Conservation (phyloP, 2,329 filamentous ascomycete genomes). For the Daldinia sp. region DNA sequence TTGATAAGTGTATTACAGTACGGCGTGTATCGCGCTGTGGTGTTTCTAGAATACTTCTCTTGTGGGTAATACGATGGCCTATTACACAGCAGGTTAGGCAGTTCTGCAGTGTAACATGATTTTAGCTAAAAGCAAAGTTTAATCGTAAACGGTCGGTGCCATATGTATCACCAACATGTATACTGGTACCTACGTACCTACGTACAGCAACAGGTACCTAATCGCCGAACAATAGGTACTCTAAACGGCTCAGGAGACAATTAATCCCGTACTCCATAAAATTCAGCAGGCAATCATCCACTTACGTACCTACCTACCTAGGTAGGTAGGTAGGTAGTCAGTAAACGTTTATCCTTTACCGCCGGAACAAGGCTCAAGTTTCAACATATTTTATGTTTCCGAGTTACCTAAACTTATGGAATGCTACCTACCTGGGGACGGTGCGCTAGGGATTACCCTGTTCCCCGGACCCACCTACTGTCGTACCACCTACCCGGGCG, state of each 20-base stretch:
- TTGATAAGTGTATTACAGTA: not conserved
- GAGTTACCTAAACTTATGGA: not conserved
- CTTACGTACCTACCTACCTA: not conserved
- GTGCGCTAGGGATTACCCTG: too few species aligned
- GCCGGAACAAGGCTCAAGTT: not conserved
- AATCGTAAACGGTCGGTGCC: not conserved
- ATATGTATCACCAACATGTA: not conserved
- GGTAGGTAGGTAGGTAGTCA: not conserved
- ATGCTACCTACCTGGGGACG: too few species aligned
- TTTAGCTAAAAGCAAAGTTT: not conserved
- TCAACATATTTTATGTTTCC: not conserved
- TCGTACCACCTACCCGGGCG: slow-evolving; percentile 1
- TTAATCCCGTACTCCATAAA: too few species aligned
- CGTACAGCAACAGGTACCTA: too few species aligned
- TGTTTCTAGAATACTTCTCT: not conserved
- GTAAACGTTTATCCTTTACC: not conserved
- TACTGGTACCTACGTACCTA: too few species aligned
- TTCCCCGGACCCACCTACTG: slow-evolving; percentile 8
- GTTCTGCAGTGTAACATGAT: not conserved
- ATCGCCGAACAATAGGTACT: too few species aligned
- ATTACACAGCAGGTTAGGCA: too few species aligned
- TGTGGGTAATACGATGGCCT: too few species aligned
- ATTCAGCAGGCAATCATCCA: too few species aligned
- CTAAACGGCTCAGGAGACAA: too few species aligned
- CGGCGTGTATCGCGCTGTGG: not conserved